These are phyloP conservation scores for Epipyxis sp. DNA, from an alignment of 108 stramenopile genomes.

Conservation along the genomic window DNA sequence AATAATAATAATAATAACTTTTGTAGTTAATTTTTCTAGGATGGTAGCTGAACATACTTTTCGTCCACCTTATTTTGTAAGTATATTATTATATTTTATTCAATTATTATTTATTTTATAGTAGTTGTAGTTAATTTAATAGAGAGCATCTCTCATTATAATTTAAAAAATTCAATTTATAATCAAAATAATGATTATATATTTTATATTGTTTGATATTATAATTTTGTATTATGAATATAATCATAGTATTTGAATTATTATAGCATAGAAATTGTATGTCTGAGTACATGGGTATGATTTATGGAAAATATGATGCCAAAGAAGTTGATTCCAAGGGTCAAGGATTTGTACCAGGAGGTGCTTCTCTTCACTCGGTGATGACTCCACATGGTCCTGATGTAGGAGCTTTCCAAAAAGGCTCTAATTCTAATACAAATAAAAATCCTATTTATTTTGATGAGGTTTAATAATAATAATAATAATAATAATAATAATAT, in stretches of 20 bases:
- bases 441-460: constrained; percentile 66
- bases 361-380: constrained; percentile 71
- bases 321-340: constrained; percentile 79
- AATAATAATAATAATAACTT: too few species aligned
- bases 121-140: too few species aligned
- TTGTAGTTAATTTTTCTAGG: too few species aligned
- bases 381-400: constrained; percentile 91
- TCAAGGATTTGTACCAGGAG: constrained; percentile 74
- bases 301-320: constrained; percentile 56
- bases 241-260: too few species aligned
- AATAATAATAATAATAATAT: too few species aligned
- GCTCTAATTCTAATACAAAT: constrained; percentile 53
- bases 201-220: too few species aligned
- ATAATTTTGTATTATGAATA: constrained; percentile 12
- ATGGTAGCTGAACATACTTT: constrained; percentile 84
- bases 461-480: too few species aligned
- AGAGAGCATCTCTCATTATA: too few species aligned
- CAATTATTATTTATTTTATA: too few species aligned
- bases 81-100: too few species aligned
- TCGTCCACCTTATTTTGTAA: constrained; percentile 87
- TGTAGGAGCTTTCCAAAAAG: constrained; percentile 62
- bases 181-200: too few species aligned
- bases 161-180: too few species aligned
- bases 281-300: constrained; percentile 91
- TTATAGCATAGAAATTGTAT: constrained; percentile 87